These are phyloP conservation scores for Lobosporangium transversale DNA, from an alignment of 192 early-diverging fungal genomes.

Conservation along the genomic window DNA sequence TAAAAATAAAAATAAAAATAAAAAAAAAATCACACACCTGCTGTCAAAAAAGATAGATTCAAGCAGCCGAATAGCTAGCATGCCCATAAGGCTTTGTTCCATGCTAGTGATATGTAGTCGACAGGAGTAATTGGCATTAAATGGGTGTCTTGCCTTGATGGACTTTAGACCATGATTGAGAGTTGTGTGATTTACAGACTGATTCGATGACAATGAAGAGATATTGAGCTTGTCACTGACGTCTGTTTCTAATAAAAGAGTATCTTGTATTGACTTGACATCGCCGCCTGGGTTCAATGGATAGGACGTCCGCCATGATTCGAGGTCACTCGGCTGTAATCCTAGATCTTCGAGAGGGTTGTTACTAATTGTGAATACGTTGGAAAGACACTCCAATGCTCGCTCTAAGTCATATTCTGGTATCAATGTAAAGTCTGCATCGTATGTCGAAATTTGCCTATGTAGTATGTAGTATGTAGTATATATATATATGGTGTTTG, in stretches of 20 bases:
- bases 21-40: conserved; percentile 7
- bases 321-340: conserved; percentile 19
- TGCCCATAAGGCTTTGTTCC: conserved; percentile 36
- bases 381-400: conserved; percentile 29
- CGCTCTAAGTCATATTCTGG: conserved; percentile 45
- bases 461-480: not conserved
- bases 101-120: conserved; percentile 47
- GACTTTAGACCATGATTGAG: too few relatives aligned
- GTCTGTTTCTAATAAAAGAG: conserved; percentile 17
- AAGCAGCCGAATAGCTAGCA: conserved; percentile 32
- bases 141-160: conserved; percentile 25
- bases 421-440: conserved; percentile 47
- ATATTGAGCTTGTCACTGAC: conserved; percentile 18
- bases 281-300: conserved; percentile 25
- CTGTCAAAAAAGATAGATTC: conserved; percentile 49
- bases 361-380: conserved; percentile 32
- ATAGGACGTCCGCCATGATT: conserved; percentile 32
- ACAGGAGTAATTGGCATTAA: conserved; percentile 34
- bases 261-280: conserved; percentile 36
- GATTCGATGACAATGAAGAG: conserved; percentile 9
- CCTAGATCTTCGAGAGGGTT: conserved; percentile 43
- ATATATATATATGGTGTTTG: too few relatives aligned
- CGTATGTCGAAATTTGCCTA: conserved; percentile 54
- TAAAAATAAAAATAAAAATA: not conserved
- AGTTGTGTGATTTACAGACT: too few relatives aligned